Conservation (phyloP, 2,329 filamentous ascomycete genomes). For the Fusarium palustre region DNA sequence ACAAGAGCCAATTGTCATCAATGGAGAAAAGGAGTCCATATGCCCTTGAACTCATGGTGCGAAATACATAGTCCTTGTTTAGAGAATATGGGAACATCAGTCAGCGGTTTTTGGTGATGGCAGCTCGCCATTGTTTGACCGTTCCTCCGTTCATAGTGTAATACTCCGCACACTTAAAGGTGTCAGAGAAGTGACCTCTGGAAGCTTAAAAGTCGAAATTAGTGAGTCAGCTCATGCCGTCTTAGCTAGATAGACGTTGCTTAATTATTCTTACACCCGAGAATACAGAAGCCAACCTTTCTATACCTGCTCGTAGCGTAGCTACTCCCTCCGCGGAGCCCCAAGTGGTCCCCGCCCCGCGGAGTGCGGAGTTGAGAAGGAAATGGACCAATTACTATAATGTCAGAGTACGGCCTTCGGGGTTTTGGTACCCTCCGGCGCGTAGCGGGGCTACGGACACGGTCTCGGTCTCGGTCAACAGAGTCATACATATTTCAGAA, state of each 20-base stretch:
- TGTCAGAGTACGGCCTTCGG: constrained; percentile 46
- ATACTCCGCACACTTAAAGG: neutral
- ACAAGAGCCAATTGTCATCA: neutral
- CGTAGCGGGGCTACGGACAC: constrained; percentile 22
- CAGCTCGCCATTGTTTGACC: neutral
- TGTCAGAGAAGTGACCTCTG: neutral
- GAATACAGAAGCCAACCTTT: neutral
- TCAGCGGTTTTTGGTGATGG: neutral
- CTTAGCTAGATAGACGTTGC: neutral
- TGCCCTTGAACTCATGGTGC: neutral
- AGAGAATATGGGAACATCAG: neutral
- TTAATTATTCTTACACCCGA: neutral
- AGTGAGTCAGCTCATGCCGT: neutral
- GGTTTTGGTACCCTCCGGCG: constrained; percentile 45
- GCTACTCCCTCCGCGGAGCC: constrained; percentile 27
- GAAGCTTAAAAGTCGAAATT: neutral
- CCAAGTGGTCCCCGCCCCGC: constrained; percentile 21
- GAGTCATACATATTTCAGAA: constrained; percentile 7
- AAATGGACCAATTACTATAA: constrained; percentile 8
- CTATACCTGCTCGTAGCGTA: neutral
- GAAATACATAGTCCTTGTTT: neutral
- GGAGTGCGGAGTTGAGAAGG: constrained; percentile 38
- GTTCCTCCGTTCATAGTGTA: neutral
- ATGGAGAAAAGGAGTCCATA: neutral
- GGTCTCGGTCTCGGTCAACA: constrained; percentile 15